Evolutionary conservation across 345 rosid genomes (phyloP), one percentile per base, ranked within the genome.

Genomic region (Citrus trifoliata): DNA sequence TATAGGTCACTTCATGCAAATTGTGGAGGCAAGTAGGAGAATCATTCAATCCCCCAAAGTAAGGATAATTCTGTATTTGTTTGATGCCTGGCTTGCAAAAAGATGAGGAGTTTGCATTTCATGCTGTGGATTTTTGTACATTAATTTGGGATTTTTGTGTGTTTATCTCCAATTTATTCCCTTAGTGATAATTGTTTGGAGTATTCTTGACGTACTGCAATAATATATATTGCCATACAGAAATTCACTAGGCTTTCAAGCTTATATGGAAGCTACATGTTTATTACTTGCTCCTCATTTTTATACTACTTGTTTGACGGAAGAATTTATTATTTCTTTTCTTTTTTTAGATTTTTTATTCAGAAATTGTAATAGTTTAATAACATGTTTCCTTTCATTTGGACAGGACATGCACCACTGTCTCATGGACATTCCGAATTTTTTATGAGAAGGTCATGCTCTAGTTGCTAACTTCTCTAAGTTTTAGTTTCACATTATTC

Each of bases 11-110:
- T 51, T 82, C 90, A 30, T 83, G 88, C 84, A 91, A 91, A 76
- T 78, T 89, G 87, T 91, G 95, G 95, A 83, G 95, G 84, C 88
- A 91, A 83, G 95, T 91, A 33, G 95, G 95, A 76, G 95, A 90
- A 78, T 89, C 95, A 53, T 91, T 91, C 84, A 87, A 86, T 75
- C 93, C 95, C n/a, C 93, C 95, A 25, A 91, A 91, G 95, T 91
- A 84, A 91, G 91, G 75, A 67, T 53, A 32, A 64, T 12, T n/a
- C 58, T 48, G 3, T 30, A 32, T 71, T 32, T 70, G 14, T 38
- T 53, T 70, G 62, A 75, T 78, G 48, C 32, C 58, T 65, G 21
- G 24, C 72, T 76, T 81, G 14, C 37, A 40, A 55, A 66, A 37
- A 55, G 25, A 37, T 13, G 37, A 12, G 27, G 12, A 30, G 25